A percentile compares a stretch with the other conserved stretches of the same genome.
Conservation (phyloP, 2,329 filamentous ascomycete species). For the Trichoderma koningiopsis region DNA sequence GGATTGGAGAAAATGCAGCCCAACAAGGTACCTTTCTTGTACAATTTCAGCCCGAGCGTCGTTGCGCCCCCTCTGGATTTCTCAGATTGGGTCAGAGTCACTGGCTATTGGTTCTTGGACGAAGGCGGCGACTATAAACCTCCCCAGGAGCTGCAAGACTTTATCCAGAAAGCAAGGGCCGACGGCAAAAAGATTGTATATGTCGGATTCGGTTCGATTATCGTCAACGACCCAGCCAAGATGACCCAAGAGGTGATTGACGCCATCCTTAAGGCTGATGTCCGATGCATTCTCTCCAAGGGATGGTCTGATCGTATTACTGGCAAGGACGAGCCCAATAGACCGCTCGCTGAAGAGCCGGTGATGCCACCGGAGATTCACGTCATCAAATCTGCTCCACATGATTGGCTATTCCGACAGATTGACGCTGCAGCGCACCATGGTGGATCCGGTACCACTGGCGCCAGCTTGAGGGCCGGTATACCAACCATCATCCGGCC, state of each 20-base stretch:
- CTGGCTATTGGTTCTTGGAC: conserved; percentile 96
- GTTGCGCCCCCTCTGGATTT: conserved; percentile 95
- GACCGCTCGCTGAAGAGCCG: conserved; percentile 60
- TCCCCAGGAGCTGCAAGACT: conserved; percentile 72
- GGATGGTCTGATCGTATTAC: conserved; percentile 85
- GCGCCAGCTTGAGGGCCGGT: conserved; percentile 86
- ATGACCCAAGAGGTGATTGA: conserved; percentile 93
- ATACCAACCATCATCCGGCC: conserved; percentile 93
- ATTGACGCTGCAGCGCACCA: conserved; percentile 95
- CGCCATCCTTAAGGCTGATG: conserved; percentile 85
- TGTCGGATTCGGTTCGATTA: conserved; percentile 94
- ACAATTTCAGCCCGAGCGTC: conserved; percentile 93
- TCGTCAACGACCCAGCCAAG: conserved; percentile 84
- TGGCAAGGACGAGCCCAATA: conserved; percentile 48
- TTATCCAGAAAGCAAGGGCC: conserved; percentile 78
- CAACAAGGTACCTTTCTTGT: conserved; percentile 97
- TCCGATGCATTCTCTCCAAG: conserved; percentile 92
- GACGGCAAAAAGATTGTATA: conserved; percentile 94
- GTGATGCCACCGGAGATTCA: conserved; percentile 79
- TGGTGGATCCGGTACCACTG: conserved; percentile 91
- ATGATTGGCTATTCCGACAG: conserved; percentile 94
- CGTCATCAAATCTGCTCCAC: conserved; percentile 86
- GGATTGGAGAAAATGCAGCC: conserved; percentile 88
- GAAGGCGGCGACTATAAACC: conserved; percentile 72
- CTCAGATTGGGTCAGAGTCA: conserved; percentile 96